A percentile compares a stretch with the other conserved stretches of the same genome.
Evolutionary conservation across 805 yeast species (phyloP).

Genomic region (Suhomyces vadensis): DNA sequence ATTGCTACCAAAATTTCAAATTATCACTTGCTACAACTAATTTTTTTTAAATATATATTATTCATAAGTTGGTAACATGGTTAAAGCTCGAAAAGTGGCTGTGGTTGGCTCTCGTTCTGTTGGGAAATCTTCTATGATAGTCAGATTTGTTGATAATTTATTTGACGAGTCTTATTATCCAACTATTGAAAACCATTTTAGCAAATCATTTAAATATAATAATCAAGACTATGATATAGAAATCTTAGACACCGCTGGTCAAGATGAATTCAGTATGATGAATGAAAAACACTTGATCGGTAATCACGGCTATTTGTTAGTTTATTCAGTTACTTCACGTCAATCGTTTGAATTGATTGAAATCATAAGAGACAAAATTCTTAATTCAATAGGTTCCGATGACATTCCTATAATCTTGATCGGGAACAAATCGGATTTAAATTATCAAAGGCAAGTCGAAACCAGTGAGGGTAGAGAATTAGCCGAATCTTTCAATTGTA

Average conservation of each 20-base stretch:
- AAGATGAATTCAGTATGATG: constrained; percentile 82
- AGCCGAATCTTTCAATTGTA: constrained; percentile 46
- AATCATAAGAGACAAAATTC: constrained; percentile 78
- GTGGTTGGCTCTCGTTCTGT: constrained; percentile 87
- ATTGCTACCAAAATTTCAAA: background rate
- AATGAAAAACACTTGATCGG: constrained; percentile 78
- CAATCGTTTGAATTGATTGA: constrained; percentile 76
- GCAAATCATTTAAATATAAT: constrained; percentile 65
- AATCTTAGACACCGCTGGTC: constrained; percentile 90
- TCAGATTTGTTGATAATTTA: constrained; percentile 83
- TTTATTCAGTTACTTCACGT: constrained; percentile 78
- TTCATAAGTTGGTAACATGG: too few relatives aligned
- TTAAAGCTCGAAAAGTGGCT: constrained; percentile 71
- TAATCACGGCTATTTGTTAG: constrained; percentile 78
- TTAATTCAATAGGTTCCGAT: constrained; percentile 60
- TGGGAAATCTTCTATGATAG: constrained; percentile 83
- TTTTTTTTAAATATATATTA: too few relatives aligned
- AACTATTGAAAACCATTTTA: constrained; percentile 83
- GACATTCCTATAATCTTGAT: constrained; percentile 47
- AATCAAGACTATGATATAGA: constrained; percentile 79
- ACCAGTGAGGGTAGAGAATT: constrained; percentile 38
- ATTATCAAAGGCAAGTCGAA: constrained; percentile 60
- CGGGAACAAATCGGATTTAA: constrained; percentile 75
- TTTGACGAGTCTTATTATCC: constrained; percentile 90
- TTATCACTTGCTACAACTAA: constrained; percentile 1